Percentiles rank a stretch among this genome's conserved stretches.
These are phyloP conservation scores for Penicillium parvum DNA, from an alignment of 495 filamentous ascomycete species.

Conservation along the genomic window DNA sequence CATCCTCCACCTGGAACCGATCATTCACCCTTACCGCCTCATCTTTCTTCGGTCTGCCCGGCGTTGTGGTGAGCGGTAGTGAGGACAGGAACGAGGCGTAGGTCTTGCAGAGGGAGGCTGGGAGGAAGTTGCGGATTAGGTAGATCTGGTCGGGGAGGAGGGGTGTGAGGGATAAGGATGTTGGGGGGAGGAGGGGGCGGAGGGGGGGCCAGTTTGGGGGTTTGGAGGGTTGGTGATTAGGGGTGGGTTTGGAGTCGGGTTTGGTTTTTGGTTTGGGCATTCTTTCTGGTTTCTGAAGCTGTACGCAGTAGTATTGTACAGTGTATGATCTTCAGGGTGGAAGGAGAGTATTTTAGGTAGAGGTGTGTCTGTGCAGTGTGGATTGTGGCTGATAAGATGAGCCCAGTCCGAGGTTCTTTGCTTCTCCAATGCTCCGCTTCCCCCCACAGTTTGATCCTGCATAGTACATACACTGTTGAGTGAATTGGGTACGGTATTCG, in stretches of 20 bases:
- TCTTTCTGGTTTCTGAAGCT: too few relatives aligned
- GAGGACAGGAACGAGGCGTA: conserved; percentile 75
- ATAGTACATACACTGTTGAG: not conserved
- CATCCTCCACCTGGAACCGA: conserved; percentile 79
- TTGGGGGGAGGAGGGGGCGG: conserved; percentile 63
- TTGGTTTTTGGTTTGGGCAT: conserved; percentile 26
- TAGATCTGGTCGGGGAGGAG: conserved; percentile 67
- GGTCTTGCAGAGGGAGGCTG: conserved; percentile 70
- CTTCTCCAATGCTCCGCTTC: conserved; percentile 3
- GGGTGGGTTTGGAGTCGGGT: conserved; percentile 11
- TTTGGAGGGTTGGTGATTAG: conserved; percentile 12
- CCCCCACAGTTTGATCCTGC: conserved; percentile 3
- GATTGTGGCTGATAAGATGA: conserved; percentile 8
- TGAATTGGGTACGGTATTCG: too few relatives aligned
- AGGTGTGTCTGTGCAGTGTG: too few relatives aligned
- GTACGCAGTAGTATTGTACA: not conserved
- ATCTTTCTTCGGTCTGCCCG: conserved; percentile 76
- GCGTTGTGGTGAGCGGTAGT: conserved; percentile 74
- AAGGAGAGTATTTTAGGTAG: too few relatives aligned
- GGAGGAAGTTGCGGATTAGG: conserved; percentile 72
- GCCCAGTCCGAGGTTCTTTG: conserved; percentile 2
- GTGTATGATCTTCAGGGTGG: conserved; percentile 5
- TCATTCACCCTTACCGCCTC: conserved; percentile 88
- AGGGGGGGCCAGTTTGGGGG: conserved; percentile 76
- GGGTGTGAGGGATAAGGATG: conserved; percentile 56